Percentiles rank a stretch among this genome's conserved stretches.
These are phyloP conservation scores for Salix udensis DNA, from an alignment of 345 rosid genomes.

Conservation along the genomic window DNA sequence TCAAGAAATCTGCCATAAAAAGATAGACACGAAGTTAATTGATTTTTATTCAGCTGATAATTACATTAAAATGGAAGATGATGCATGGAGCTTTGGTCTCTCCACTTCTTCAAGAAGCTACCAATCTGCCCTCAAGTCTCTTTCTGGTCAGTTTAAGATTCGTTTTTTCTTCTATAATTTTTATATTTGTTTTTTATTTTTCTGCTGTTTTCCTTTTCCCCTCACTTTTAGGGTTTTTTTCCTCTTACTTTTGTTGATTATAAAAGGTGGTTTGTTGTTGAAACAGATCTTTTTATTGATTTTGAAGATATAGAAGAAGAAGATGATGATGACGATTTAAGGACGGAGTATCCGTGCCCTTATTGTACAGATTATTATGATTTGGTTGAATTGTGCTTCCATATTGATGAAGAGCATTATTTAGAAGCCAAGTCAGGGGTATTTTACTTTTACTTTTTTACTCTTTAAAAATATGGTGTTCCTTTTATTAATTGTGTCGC, in stretches of 20 bases:
- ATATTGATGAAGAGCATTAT: constrained; percentile 25
- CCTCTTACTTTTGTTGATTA: neutral
- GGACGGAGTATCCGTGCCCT: constrained; percentile 31
- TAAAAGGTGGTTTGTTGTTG: constrained; percentile 6
- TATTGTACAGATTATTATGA: constrained; percentile 23
- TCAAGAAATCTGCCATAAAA: neutral
- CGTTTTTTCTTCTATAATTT: neutral
- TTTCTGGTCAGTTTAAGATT: neutral
- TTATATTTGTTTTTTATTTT: neutral
- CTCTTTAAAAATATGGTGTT: neutral
- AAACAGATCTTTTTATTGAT: constrained; percentile 28
- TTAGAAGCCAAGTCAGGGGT: constrained; percentile 22
- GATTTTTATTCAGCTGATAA: neutral
- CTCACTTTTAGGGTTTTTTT: neutral
- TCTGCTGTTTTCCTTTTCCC: neutral
- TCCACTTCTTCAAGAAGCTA: constrained; percentile 22
- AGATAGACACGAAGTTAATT: neutral
- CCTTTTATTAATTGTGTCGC: neutral
- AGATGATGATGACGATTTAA: constrained; percentile 22
- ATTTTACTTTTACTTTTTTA: neutral
- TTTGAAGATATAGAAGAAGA: constrained; percentile 17
- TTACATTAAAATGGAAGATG: constrained; percentile 17
- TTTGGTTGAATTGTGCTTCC: constrained; percentile 30
- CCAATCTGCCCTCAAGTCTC: constrained; percentile 28
- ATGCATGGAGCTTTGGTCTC: constrained; percentile 14